Conservation (phyloP, 352 stramenopile genomes). For the Peronospora farinosa region DNA sequence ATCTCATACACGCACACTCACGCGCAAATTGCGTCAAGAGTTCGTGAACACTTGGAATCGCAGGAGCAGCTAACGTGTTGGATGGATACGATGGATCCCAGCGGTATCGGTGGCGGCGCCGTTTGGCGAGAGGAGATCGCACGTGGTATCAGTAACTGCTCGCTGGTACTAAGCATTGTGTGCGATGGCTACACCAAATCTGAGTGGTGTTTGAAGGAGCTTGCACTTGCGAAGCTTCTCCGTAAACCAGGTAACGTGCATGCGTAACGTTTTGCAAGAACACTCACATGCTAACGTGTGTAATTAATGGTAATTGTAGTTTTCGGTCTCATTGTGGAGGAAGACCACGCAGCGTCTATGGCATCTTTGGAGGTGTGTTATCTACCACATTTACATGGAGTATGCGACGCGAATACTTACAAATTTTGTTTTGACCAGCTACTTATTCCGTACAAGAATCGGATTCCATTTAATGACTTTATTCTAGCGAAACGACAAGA, state of each 20-base stretch:
- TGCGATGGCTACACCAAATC: conserved; percentile 68
- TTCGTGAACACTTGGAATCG: conserved; percentile 61
- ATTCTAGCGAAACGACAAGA: conserved; percentile 31
- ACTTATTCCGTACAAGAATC: conserved; percentile 42
- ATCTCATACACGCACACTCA: conserved; percentile 78
- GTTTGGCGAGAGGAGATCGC: conserved; percentile 81
- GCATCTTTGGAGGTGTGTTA: conserved; percentile 23
- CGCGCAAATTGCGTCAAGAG: conserved; percentile 46
- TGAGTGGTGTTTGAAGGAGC: conserved; percentile 77
- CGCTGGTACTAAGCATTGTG: conserved; percentile 64
- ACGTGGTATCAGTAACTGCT: conserved; percentile 66
- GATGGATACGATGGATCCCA: conserved; percentile 83
- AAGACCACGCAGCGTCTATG: conserved; percentile 37
- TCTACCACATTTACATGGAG: not conserved
- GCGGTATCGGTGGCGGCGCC: conserved; percentile 61
- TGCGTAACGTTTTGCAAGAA: conserved; percentile 13
- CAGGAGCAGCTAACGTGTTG: conserved; percentile 59
- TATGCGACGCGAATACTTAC: not conserved
- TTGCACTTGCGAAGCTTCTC: conserved; percentile 67
- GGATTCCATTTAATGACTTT: conserved; percentile 52
- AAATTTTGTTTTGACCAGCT: conserved; percentile 12
- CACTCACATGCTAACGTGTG: conserved; percentile 2
- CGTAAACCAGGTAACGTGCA: conserved; percentile 46
- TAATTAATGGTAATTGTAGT: conserved; percentile 20
- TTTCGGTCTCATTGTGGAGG: conserved; percentile 44